phyloP scores from a whole-genome alignment of 2,329 filamentous ascomycete species.

The Lachnellula arida region DNA sequence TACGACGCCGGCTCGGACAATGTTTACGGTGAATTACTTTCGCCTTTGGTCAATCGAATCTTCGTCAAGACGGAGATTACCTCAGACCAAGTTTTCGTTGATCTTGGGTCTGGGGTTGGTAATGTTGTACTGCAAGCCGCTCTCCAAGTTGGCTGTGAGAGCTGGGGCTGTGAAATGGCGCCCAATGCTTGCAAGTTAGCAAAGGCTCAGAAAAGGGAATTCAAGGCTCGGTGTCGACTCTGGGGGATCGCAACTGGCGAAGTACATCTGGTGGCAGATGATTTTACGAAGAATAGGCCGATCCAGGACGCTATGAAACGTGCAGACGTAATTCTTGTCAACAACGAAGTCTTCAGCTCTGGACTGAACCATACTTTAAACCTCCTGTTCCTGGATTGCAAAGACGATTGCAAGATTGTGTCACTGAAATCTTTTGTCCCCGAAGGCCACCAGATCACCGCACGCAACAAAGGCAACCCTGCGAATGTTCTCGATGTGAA shows the following conservation, averaged over 20 bases:
- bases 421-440: slow-evolving; percentile 90
- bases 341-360: slow-evolving; percentile 94
- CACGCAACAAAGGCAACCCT: slow-evolving; percentile 71
- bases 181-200: slow-evolving; percentile 81
- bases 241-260: slow-evolving; percentile 82
- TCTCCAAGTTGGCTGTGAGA: slow-evolving; percentile 87
- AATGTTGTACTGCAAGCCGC: slow-evolving; percentile 95
- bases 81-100: slow-evolving; percentile 83
- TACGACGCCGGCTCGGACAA: slow-evolving; percentile 91
- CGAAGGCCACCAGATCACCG: slow-evolving; percentile 68
- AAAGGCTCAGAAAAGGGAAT: slow-evolving; percentile 74
- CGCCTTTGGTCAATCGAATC: slow-evolving; percentile 78
- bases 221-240: slow-evolving; percentile 75
- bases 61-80: slow-evolving; percentile 72
- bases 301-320: slow-evolving; percentile 71
- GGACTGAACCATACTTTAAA: slow-evolving; percentile 80
- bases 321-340: slow-evolving; percentile 94
- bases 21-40: slow-evolving; percentile 88
- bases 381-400: slow-evolving; percentile 88
- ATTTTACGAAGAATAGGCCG: slow-evolving; percentile 70
- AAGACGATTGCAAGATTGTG: slow-evolving; percentile 83
- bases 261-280: slow-evolving; percentile 75
- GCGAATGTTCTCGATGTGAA: slow-evolving; percentile 77
- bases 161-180: slow-evolving; percentile 97
- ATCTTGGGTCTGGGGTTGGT: slow-evolving; percentile 91